These are phyloP conservation scores for Botryotinia globosa DNA, from an alignment of 2,329 filamentous ascomycete species.

Conservation along the genomic window DNA sequence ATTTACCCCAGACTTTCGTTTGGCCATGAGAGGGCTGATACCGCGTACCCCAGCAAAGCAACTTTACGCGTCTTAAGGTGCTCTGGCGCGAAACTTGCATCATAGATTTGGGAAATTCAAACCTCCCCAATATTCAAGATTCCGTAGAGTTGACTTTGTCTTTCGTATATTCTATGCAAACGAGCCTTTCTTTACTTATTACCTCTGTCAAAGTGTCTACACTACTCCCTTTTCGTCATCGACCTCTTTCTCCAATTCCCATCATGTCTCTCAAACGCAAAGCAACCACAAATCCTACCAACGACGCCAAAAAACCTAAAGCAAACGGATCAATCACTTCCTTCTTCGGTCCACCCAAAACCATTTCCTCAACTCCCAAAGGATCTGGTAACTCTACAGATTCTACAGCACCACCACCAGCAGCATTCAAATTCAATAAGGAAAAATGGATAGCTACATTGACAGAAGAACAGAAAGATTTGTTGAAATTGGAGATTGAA, in stretches of 20 bases:
- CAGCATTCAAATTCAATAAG: constrained; percentile 72
- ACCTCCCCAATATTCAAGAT: not conserved
- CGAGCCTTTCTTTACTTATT: not conserved
- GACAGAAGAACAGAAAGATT: constrained; percentile 73
- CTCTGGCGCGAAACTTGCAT: not conserved
- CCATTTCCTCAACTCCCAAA: constrained; percentile 37
- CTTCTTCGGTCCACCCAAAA: constrained; percentile 71
- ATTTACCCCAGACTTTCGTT: not conserved
- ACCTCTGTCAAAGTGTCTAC: constrained; percentile 27
- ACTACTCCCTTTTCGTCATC: constrained; percentile 23
- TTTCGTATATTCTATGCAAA: not conserved
- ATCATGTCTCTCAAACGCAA: constrained; percentile 62
- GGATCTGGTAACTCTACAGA: constrained; percentile 21
- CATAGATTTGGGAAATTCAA: not conserved
- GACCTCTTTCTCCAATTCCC: constrained; percentile 6
- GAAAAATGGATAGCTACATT: constrained; percentile 81
- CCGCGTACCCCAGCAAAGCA: constrained; percentile 17
- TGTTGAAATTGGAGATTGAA: constrained; percentile 86
- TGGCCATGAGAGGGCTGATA: constrained; percentile 7
- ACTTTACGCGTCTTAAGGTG: constrained; percentile 11
- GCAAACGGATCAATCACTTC: constrained; percentile 78
- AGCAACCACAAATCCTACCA: constrained; percentile 47
- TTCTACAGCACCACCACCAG: constrained; percentile 25
- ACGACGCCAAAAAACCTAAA: constrained; percentile 68
- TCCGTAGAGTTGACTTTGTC: constrained; percentile 1